Base-by-base conservation (phyloP, 805 yeast species). In the Pichia pseudocactophila region DNA sequence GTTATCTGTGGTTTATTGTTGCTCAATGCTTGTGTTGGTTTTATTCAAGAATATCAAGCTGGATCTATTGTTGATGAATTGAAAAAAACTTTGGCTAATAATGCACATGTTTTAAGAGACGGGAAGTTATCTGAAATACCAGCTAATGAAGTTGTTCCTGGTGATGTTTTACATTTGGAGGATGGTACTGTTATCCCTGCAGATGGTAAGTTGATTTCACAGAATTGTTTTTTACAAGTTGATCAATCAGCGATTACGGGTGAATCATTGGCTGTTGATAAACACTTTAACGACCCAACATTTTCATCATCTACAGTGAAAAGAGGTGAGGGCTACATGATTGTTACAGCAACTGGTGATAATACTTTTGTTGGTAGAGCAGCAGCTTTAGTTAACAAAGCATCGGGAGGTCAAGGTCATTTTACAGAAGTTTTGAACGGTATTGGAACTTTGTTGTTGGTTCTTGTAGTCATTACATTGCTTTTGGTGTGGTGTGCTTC, bases 161-260 rank as follows among this genome's bases (percentile, higher is more conserved):
- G 96, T 79, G 96, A 86, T 68, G 80, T 86, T 55, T 73, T 86
- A 61, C 88, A 82, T 66, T 71, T 86, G 63, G 95, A 86, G 70
- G 95, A 85, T 59, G 95, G 95, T 78, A 71, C 81, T 53, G 89
- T 86, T 56, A 79, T 86, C 59, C 90, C 94, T 59, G 86, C 95
- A 45, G 96, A 86, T 70, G 95, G 95, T 70, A 76, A 90, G 66
- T 67, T 86, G 50, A 82, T 85, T 48, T 73, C 89, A 53, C 89
- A 80, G 61, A 89, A 79, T 59, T 73, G 80, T 63, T 76, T 79
- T 71, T 70, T 85, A 56, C 95, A 86, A 70, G 80, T 85, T 58
- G 95, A 85, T 70, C 95, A 85, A 72, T 85, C 95, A 59, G 90
- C 95, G 58, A 80, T 85, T 61, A 85, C 95, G 61, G 95, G 95